A percentile compares a stretch with the other conserved stretches of the same genome.
Conservation (phyloP, 108 stramenopile species). For the Pseudonitzschia multiseries region DNA sequence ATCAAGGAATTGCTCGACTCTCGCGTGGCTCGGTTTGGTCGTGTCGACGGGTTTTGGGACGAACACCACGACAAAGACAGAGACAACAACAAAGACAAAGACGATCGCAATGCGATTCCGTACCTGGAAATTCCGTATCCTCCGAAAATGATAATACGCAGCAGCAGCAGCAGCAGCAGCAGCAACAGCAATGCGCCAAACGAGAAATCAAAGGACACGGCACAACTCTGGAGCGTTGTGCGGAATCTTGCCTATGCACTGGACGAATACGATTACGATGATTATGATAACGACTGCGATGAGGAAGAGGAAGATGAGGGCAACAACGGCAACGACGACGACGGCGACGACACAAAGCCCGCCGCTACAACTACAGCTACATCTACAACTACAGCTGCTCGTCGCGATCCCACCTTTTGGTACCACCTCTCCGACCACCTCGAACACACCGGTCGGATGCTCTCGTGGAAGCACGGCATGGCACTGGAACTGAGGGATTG, state of each 20-base stretch:
- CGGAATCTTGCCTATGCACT: neutral
- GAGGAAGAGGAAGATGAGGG: neutral
- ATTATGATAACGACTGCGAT: neutral
- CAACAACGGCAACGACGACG: neutral
- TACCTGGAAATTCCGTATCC: slow-evolving; percentile 25
- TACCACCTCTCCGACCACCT: slow-evolving; percentile 32
- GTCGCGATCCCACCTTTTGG: slow-evolving; percentile 3
- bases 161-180: neutral
- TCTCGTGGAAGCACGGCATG: slow-evolving; percentile 42
- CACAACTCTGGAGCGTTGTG: neutral
- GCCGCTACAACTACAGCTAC: neutral
- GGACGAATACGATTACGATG: neutral
- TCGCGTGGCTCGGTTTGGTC: slow-evolving; percentile 29
- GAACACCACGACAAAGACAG: neutral
- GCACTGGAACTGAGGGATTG: slow-evolving; percentile 23
- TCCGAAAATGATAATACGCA: neutral
- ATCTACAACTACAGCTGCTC: neutral
- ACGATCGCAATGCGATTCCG: too few species aligned
- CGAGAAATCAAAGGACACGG: neutral
- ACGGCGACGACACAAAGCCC: neutral
- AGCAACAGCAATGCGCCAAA: neutral
- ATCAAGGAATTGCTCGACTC: slow-evolving; percentile 32
- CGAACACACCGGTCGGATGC: slow-evolving; percentile 17
- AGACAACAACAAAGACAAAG: neutral
- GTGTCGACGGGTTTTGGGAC: too few species aligned